Evolutionary conservation across 805 yeast genomes (phyloP), one percentile per base, ranked within the genome.

Genomic region (Lachancea dasiensis): DNA sequence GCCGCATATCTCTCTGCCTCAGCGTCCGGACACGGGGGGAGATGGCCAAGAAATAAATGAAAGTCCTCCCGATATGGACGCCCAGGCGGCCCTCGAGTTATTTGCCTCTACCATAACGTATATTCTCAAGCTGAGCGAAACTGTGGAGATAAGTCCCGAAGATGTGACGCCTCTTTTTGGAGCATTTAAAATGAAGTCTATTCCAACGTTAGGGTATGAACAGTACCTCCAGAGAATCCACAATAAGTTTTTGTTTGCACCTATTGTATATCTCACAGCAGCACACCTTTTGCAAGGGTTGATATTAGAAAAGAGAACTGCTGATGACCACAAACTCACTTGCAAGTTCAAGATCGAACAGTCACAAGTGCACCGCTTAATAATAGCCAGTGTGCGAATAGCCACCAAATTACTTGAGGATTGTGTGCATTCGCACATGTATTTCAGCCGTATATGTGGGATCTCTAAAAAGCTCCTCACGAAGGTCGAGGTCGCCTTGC

Each of bases 391-490:
- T 9, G 55, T 70, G 14, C 52, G 75, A 4, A 49, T 72, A 1
- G 69, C 75, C 7, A 62, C 70, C 24, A 73, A 73, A 47, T 50
- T 64, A n/a, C 49, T 69, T 6, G 77, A 73, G 45, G 79, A 72
- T 48, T 54, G 62, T 18, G 60, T 61, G 28, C 70, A 68, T 46
- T 62, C 68, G 3, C 75, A 70, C 50, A 57, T 56, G 31, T 63
- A 72, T 38, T 69, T 67, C 39, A 68, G 73, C 27, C 66, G 67
- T 27, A 73, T 69, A 1, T 72, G 72, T 18, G 77, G 77, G 1
- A 55, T 72, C 10, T 54, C 68, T 4, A 56, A 52, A 35, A 51
- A 42, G 35, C 46, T 55, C 5, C 42, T 59, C 9, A 50, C 54
- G 6, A 48, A 46, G 31, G 34, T 59, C 18, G 64, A 59, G 41